A percentile compares a stretch with the other conserved stretches of the same genome.
These are phyloP conservation scores for Linanthus parryae DNA, from an alignment of 148 eudicot genomes.

Conservation along the genomic window DNA sequence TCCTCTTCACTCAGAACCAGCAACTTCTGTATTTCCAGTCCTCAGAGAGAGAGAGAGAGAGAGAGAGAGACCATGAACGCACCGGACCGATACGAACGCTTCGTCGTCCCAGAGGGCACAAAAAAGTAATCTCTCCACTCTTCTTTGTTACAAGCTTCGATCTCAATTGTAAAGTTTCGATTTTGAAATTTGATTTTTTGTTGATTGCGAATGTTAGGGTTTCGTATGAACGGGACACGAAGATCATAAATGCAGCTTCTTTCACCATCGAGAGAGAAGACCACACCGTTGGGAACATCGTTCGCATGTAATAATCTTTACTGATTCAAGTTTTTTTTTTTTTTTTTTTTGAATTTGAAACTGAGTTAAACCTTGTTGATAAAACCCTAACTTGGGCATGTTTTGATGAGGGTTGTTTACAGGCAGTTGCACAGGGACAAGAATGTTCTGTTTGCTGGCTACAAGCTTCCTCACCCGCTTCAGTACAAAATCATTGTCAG, in stretches of 20 bases:
- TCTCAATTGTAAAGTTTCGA: neutral
- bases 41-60: conserved; percentile 9
- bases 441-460: conserved; percentile 89
- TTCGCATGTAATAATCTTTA: conserved; percentile 55
- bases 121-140: conserved; percentile 64
- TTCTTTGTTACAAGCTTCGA: neutral
- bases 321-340: neutral
- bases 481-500: conserved; percentile 93
- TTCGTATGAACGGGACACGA: conserved; percentile 91
- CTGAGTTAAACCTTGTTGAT: neutral
- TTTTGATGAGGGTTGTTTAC: conserved; percentile 5
- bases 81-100: conserved; percentile 96
- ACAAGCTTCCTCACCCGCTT: conserved; percentile 98
- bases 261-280: conserved; percentile 94
- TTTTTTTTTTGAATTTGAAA: neutral
- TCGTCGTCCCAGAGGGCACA: conserved; percentile 96
- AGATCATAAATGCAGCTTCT: conserved; percentile 94
- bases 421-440: conserved; percentile 96
- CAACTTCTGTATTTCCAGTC: neutral
- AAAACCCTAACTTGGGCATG: conserved; percentile 7
- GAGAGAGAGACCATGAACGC: conserved; percentile 60
- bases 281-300: conserved; percentile 91
- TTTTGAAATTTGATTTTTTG: neutral
- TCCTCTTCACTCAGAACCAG: too few relatives aligned
- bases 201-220: conserved; percentile 41